These are phyloP conservation scores for Aspergillus luchuensis DNA, from an alignment of 2,329 filamentous ascomycete genomes.

Conservation along the genomic window DNA sequence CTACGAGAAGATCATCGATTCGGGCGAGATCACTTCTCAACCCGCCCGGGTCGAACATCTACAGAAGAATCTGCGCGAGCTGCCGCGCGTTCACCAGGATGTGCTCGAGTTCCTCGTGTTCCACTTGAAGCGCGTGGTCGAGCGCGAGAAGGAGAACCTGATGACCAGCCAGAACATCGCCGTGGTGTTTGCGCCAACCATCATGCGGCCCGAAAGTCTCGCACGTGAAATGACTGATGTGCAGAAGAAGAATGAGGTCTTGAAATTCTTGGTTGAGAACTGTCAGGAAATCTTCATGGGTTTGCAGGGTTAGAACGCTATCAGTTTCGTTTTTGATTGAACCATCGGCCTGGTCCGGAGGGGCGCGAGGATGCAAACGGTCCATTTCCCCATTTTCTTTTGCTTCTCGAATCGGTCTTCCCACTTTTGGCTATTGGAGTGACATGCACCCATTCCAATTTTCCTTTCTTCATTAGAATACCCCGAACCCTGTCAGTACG, in stretches of 20 bases:
- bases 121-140: conserved; percentile 84
- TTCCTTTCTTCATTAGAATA: conserved; percentile 17
- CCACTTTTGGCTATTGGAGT: background rate
- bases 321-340: background rate
- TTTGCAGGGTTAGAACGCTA: conserved; percentile 32
- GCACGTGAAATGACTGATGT: conserved; percentile 97
- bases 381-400: conserved; percentile 9
- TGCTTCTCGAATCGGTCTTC: conserved; percentile 10
- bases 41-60: conserved; percentile 71
- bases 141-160: conserved; percentile 80
- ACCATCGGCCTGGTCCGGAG: conserved; percentile 6
- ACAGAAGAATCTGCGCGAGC: conserved; percentile 70
- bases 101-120: conserved; percentile 92
- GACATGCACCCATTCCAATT: background rate
- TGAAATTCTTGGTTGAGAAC: conserved; percentile 92
- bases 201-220: conserved; percentile 87
- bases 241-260: conserved; percentile 85
- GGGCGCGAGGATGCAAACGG: conserved; percentile 14
- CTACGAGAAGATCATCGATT: conserved; percentile 83
- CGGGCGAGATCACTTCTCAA: conserved; percentile 62
- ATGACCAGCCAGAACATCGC: conserved; percentile 97
- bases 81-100: conserved; percentile 82
- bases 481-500: conserved; percentile 15
- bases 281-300: conserved; percentile 74
- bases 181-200: conserved; percentile 95